Conservation (phyloP, 1,284 basidiomycete species). For the Butyriboletus regius region DNA sequence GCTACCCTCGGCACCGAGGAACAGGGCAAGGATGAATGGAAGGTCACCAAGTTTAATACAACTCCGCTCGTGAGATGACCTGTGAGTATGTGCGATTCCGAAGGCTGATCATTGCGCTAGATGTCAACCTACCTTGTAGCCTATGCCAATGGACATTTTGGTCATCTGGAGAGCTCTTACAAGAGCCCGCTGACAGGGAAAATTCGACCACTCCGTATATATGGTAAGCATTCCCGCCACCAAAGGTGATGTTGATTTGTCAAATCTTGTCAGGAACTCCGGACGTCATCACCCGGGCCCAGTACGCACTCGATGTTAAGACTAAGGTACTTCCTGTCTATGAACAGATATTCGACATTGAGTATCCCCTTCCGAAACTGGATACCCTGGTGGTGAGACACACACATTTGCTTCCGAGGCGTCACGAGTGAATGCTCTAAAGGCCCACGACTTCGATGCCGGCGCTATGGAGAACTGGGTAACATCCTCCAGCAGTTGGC, state of each 20-base stretch:
- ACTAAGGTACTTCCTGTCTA: constrained; percentile 83
- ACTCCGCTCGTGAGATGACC: constrained; percentile 48
- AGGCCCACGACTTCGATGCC: constrained; percentile 82
- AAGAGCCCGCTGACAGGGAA: constrained; percentile 76
- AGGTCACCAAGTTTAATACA: constrained; percentile 70
- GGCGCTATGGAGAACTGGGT: constrained; percentile 94
- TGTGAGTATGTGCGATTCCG: background rate
- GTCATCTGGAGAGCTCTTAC: constrained; percentile 69
- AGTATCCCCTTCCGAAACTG: constrained; percentile 87
- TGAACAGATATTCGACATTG: constrained; percentile 85
- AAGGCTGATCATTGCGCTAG: constrained; percentile 16
- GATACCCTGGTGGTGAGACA: constrained; percentile 71
- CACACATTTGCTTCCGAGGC: background rate
- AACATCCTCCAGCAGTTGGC: background rate
- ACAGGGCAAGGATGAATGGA: constrained; percentile 54
- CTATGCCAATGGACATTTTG: constrained; percentile 81
- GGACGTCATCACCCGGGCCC: constrained; percentile 76
- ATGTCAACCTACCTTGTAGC: constrained; percentile 92
- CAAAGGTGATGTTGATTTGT: background rate
- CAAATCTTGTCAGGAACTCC: constrained; percentile 57
- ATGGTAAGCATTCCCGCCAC: constrained; percentile 44
- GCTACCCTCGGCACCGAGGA: constrained; percentile 32
- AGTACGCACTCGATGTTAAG: constrained; percentile 85
- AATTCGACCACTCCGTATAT: constrained; percentile 77
- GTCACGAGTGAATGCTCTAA: background rate